A percentile compares a stretch with the other conserved stretches of the same genome.
These are phyloP conservation scores for Cetraspora pellucida DNA, from an alignment of 192 early-diverging fungal genomes.

Conservation along the genomic window DNA sequence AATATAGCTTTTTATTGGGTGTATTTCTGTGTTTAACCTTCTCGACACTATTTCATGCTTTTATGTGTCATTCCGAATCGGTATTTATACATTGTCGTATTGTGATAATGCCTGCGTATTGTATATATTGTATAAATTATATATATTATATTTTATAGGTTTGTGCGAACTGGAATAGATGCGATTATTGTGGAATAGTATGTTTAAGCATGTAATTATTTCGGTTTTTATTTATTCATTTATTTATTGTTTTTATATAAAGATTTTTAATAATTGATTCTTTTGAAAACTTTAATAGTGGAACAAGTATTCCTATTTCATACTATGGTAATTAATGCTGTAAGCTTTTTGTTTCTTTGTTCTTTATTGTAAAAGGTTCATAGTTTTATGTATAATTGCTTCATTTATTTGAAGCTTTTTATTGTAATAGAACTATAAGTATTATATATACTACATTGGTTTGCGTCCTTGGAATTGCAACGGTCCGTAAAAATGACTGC, in stretches of 20 bases:
- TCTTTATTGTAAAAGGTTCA: background rate
- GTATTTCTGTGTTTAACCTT: conserved; percentile 76
- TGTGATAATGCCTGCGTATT: background rate
- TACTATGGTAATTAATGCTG: conserved; percentile 2
- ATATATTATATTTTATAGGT: conserved; percentile 18
- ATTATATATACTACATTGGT: conserved; percentile 62
- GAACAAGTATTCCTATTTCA: conserved; percentile 1
- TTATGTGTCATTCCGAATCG: conserved; percentile 78
- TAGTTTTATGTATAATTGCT: background rate
- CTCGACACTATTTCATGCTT: conserved; percentile 77
- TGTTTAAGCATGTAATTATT: conserved; percentile 66
- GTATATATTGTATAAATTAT: too few species aligned
- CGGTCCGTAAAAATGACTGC: conserved; percentile 39
- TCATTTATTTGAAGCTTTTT: conserved; percentile 38
- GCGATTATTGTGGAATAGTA: conserved; percentile 91
- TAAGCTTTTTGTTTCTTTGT: background rate
- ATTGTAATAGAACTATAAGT: conserved; percentile 44
- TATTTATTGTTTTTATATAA: background rate
- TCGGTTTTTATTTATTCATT: conserved; percentile 39
- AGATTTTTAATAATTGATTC: background rate
- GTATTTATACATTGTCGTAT: conserved; percentile 35
- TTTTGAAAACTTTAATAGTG: background rate
- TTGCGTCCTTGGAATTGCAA: conserved; percentile 60
- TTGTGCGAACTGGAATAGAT: conserved; percentile 72
- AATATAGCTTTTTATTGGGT: conserved; percentile 74